Percentiles rank a stretch among this genome's conserved stretches.
Conservation (phyloP, 1,284 basidiomycete genomes). For the Baeospora myosura region DNA sequence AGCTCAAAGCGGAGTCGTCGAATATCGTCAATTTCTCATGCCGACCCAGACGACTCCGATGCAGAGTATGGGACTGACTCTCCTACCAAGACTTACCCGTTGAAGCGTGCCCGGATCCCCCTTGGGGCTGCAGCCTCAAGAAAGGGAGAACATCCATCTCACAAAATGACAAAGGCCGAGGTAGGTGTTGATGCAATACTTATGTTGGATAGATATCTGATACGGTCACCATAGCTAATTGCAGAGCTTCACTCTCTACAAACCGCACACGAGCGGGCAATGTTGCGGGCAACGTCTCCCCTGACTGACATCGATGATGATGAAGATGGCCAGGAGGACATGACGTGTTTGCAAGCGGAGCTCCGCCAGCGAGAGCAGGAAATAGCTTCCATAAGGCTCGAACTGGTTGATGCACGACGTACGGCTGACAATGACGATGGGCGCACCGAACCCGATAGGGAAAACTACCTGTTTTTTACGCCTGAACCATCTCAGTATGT, state of each 20-base stretch:
- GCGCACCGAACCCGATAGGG: background rate
- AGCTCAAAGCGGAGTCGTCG: background rate
- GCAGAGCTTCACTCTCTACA: background rate
- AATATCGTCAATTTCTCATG: too few relatives aligned
- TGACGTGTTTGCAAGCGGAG: too few relatives aligned
- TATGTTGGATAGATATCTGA: background rate
- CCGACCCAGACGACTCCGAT: too few relatives aligned
- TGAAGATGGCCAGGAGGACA: background rate
- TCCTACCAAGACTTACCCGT: too few relatives aligned
- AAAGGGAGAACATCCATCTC: background rate
- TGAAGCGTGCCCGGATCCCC: too few relatives aligned
- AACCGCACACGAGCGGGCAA: background rate
- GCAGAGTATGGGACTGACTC: too few relatives aligned
- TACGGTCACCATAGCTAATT: background rate
- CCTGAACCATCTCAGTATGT: background rate
- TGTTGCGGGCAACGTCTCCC: background rate
- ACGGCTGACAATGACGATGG: background rate
- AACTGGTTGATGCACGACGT: background rate
- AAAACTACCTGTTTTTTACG: background rate
- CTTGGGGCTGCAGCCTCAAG: background rate
- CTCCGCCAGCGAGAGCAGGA: background rate
- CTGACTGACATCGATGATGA: slow-evolving; percentile 4
- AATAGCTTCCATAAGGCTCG: background rate
- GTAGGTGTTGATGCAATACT: background rate
- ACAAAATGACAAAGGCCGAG: background rate